phyloP scores from a whole-genome alignment of 805 yeast genomes.

The Wickerhamomyces rabaulensis region DNA sequence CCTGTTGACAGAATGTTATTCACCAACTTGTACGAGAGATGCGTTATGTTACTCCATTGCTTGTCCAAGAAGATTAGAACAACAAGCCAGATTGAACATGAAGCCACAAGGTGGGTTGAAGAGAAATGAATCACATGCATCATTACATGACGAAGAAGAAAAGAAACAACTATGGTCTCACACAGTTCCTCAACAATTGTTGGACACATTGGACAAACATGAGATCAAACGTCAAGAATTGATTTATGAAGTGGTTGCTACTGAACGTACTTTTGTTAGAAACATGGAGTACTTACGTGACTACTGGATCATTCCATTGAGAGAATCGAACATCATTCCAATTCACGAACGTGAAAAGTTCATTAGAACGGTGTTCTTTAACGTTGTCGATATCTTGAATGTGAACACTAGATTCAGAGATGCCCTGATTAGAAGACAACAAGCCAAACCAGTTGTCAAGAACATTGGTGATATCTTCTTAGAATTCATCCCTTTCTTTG shows the following conservation, averaged over 20 bases:
- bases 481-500: constrained; percentile 80
- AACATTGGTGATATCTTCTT: constrained; percentile 84
- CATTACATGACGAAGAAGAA: constrained; percentile 70
- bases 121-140: constrained; percentile 65
- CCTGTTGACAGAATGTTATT: constrained; percentile 87
- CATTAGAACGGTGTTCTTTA: constrained; percentile 86
- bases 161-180: constrained; percentile 90
- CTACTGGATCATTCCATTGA: constrained; percentile 86
- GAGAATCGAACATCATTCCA: constrained; percentile 83
- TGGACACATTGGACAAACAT: constrained; percentile 72
- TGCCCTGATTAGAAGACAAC: constrained; percentile 82
- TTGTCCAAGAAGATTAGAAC: constrained; percentile 93
- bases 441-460: constrained; percentile 75
- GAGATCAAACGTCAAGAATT: constrained; percentile 94
- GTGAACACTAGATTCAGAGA: constrained; percentile 85
- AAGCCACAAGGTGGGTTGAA: constrained; percentile 82
- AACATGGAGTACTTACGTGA: constrained; percentile 91
- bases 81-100: constrained; percentile 87
- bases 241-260: constrained; percentile 87
- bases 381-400: constrained; percentile 79
- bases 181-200: constrained; percentile 74
- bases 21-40: constrained; percentile 93
- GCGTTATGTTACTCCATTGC: constrained; percentile 89
- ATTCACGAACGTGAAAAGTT: constrained; percentile 86
- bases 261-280: constrained; percentile 93